Percentiles rank a stretch among this genome's conserved stretches.
These are phyloP conservation scores for Leccinum subatratum DNA, from an alignment of 1,284 basidiomycete species.

Conservation along the genomic window DNA sequence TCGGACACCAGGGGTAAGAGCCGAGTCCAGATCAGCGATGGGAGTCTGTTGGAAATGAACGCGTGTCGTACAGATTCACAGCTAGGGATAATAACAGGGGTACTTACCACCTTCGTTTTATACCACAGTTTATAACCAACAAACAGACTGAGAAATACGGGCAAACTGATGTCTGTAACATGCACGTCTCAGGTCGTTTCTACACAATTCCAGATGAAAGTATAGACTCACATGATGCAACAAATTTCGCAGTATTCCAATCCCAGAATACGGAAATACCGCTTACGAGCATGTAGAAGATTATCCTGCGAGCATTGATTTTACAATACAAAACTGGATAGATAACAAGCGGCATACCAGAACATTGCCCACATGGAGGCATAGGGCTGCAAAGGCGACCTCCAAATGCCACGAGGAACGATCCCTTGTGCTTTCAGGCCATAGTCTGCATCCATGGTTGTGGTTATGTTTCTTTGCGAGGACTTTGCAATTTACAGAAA, in stretches of 20 bases:
- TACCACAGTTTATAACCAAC: conserved; percentile 46
- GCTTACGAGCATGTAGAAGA: conserved; percentile 39
- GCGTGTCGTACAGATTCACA: neutral
- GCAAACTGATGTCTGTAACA: conserved; percentile 22
- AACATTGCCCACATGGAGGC: conserved; percentile 30
- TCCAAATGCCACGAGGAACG: conserved; percentile 33
- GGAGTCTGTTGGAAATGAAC: conserved; percentile 7
- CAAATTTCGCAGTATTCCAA: conserved; percentile 39
- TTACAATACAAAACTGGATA: neutral
- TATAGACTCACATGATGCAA: conserved; percentile 35
- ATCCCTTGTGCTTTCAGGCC: conserved; percentile 57
- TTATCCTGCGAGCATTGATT: conserved; percentile 26
- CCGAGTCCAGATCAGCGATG: conserved; percentile 15
- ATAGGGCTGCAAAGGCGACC: conserved; percentile 28
- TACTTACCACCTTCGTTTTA: conserved; percentile 41
- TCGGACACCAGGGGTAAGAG: neutral
- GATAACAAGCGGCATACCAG: conserved; percentile 18
- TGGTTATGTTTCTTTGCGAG: conserved; percentile 10
- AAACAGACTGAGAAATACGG: conserved; percentile 22
- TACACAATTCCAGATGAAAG: conserved; percentile 17
- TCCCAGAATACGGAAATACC: conserved; percentile 45
- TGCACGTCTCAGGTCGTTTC: conserved; percentile 1
- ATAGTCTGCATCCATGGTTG: conserved; percentile 37
- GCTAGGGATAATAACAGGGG: neutral
- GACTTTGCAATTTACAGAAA: conserved; percentile 36